Base-by-base conservation (phyloP, 495 filamentous ascomycete genomes). In the Aspergillus diversus region DNA sequence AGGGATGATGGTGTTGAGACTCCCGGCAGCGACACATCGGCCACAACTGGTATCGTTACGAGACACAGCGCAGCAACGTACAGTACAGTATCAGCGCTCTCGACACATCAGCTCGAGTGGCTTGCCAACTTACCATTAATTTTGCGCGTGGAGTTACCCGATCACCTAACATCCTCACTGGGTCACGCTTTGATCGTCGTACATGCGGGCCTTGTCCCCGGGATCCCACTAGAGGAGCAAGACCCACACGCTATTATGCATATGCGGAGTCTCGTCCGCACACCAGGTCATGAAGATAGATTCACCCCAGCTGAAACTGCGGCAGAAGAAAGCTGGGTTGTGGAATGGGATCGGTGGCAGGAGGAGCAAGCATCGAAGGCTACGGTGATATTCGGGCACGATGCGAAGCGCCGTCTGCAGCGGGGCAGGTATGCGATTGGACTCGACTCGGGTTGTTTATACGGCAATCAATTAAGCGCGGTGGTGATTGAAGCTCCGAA, bases 201-300 rank as follows among this genome's bases (percentile, higher is more conserved):
- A 13, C 92, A 97, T 79, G 92, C 86, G 1, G 92, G 92, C 0
- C 77, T 96, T 0, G 83, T 90, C 3, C 90, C 92, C 0, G 84
- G 81, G 2, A 75, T 93, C 3, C 66, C 78, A 0, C 76, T 93
- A 4, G 78, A 87, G 57, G 73, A 82, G 39, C 89, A 94, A 65
- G 88, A 94, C 71, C 87, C 92, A 0, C 83, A 84, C 69, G 82
- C 84, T 48, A 83, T 87, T 13, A 93, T 96, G 88, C 92, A 91
- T 71, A 92, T 96, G 88, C 86, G 92, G 48, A 90, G 84, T 11
- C 84, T 96, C 33, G 76, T 82, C 55, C 71, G 57, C 9, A 16
- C 37, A 49, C 11, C 35, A 1, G 54, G 33, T 1, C 48, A 63
- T 8, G 50, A 51, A 9, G 27, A 56, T 31, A 17, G 6, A 17